phyloP scores from a whole-genome alignment of 2,329 filamentous ascomycete genomes.

The Coniella lustricola region DNA sequence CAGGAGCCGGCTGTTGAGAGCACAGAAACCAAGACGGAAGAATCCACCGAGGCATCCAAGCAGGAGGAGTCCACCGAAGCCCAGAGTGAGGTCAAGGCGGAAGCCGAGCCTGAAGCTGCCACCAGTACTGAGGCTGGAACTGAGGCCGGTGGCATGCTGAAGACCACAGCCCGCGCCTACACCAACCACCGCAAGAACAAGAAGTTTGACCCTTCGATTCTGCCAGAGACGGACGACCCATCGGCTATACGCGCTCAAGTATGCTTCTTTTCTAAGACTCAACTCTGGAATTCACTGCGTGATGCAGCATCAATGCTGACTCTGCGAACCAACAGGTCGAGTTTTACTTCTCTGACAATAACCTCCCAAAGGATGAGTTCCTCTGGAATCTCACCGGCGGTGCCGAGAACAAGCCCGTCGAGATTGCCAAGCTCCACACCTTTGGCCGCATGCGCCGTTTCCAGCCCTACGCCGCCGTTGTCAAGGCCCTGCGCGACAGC shows the following conservation, averaged over 20 bases:
- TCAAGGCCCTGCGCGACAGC: slow-evolving; percentile 76
- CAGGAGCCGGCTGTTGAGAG: slow-evolving; percentile 18
- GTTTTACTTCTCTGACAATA: slow-evolving; percentile 92
- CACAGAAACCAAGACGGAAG: slow-evolving; percentile 18
- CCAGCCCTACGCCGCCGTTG: slow-evolving; percentile 76
- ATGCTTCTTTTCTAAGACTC: slow-evolving; percentile 20
- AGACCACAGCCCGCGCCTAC: slow-evolving; percentile 36
- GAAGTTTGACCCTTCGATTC: slow-evolving; percentile 63
- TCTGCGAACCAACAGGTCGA: slow-evolving; percentile 59
- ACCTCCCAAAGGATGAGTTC: slow-evolving; percentile 83
- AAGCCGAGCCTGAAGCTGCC: too few relatives aligned
- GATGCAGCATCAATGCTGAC: slow-evolving; percentile 11
- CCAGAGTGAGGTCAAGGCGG: slow-evolving; percentile 17
- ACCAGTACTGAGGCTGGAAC: too few relatives aligned
- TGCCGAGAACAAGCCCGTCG: slow-evolving; percentile 71
- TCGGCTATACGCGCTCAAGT: slow-evolving; percentile 78
- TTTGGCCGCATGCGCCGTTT: slow-evolving; percentile 98
- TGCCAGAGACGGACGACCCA: slow-evolving; percentile 68
- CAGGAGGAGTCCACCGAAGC: slow-evolving; percentile 21
- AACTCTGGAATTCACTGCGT: background rate
- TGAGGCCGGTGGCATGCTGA: slow-evolving; percentile 29
- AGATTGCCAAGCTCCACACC: slow-evolving; percentile 67
- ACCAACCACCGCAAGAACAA: slow-evolving; percentile 46
- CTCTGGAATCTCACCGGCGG: slow-evolving; percentile 74
- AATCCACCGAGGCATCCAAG: slow-evolving; percentile 21